phyloP scores from a whole-genome alignment of 75 land plant species.

The Cupressus sempervirens region DNA sequence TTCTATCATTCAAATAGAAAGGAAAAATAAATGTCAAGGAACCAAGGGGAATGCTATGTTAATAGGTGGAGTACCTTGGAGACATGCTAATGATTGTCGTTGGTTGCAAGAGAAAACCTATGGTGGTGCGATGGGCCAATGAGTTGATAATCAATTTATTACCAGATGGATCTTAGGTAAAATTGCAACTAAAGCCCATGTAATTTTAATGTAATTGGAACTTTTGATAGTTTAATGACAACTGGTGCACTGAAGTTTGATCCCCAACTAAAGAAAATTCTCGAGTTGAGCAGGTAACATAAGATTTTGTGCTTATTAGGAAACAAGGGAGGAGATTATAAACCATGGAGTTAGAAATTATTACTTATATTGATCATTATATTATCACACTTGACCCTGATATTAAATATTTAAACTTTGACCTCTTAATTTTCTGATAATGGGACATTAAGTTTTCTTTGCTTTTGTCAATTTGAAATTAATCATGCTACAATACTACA shows the following conservation, averaged over 20 bases:
- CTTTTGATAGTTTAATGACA: not conserved
- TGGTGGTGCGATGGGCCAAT: not conserved
- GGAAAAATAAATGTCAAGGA: not conserved
- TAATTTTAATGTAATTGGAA: not conserved
- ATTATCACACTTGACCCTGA: not conserved
- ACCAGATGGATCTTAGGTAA: not conserved
- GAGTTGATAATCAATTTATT: not conserved
- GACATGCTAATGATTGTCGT: not conserved
- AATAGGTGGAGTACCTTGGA: not conserved
- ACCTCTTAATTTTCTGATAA: not conserved
- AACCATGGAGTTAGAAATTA: not conserved
- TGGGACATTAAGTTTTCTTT: not conserved
- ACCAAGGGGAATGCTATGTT: not conserved
- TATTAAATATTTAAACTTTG: not conserved
- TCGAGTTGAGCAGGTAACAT: not conserved
- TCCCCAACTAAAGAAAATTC: not conserved
- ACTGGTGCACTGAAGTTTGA: not conserved
- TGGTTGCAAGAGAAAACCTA: not conserved
- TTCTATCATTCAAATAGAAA: not conserved
- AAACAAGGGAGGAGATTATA: not conserved
- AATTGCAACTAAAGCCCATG: not conserved
- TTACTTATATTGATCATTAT: not conserved
- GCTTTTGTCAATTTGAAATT: not conserved
- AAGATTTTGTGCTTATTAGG: not conserved
- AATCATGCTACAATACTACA: not conserved